Evolutionary conservation across 2,329 filamentous ascomycete species (phyloP).

Genomic region (Aureobasidium lini): DNA sequence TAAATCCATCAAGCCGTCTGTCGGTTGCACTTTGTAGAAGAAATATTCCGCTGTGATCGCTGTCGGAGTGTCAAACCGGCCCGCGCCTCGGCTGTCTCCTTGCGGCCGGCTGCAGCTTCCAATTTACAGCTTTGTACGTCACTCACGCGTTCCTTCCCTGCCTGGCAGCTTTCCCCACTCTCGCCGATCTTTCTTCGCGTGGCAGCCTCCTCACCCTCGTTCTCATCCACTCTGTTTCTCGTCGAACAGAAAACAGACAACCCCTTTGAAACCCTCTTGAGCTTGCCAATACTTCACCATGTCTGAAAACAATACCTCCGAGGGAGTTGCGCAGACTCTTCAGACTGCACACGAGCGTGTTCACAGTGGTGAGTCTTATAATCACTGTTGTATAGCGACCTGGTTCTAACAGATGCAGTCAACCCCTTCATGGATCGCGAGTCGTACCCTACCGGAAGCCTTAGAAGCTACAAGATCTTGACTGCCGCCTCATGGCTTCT

Average conservation of each 20-base stretch:
- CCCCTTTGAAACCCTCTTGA: neutral
- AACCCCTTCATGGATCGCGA: conserved; percentile 73
- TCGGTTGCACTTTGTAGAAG: no score
- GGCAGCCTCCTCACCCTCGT: conserved; percentile 1
- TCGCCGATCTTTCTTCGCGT: neutral
- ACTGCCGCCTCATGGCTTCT: conserved; percentile 69
- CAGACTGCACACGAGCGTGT: neutral
- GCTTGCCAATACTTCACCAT: neutral
- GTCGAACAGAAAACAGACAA: neutral
- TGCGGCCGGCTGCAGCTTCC: neutral
- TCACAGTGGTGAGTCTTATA: conserved; percentile 6
- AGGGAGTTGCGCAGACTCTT: neutral
- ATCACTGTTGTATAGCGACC: neutral
- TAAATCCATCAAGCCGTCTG: no score
- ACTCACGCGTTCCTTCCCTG: neutral
- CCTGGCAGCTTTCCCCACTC: conserved; percentile 8
- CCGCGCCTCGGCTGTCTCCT: no score
- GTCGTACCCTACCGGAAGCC: conserved; percentile 50
- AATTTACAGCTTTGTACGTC: neutral
- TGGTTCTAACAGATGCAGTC: conserved; percentile 37
- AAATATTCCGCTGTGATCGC: no score
- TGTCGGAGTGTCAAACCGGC: no score
- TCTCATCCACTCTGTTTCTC: neutral
- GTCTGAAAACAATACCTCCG: conserved; percentile 9
- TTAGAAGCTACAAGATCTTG: conserved; percentile 68